Conservation (phyloP, 1,284 basidiomycete species). For the Rhodotorula glutinis region DNA sequence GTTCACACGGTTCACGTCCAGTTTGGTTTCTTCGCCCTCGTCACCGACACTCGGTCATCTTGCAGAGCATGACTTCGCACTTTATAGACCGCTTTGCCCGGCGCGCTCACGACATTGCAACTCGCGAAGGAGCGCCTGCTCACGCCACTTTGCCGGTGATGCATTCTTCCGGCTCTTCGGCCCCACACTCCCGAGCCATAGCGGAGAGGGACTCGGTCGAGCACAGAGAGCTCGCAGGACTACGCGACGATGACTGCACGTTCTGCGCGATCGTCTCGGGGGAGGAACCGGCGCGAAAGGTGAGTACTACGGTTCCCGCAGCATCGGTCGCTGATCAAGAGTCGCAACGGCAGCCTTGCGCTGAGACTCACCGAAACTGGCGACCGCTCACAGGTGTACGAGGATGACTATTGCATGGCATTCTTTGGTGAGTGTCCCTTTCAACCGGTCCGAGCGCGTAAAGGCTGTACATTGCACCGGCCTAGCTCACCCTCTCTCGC, state of each 20-base stretch:
- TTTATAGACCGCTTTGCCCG: conserved; percentile 14
- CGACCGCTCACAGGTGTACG: conserved; percentile 55
- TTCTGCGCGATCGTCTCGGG: conserved; percentile 63
- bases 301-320: not conserved
- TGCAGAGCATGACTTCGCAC: conserved; percentile 21
- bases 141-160: not conserved
- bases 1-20: too few relatives aligned
- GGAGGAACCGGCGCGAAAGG: conserved; percentile 47
- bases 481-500: not conserved
- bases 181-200: not conserved
- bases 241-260: conserved; percentile 50
- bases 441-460: too few relatives aligned
- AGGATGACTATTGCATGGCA: conserved; percentile 64
- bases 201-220: not conserved
- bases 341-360: conserved; percentile 46
- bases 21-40: too few relatives aligned
- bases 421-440: conserved; percentile 59
- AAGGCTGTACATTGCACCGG: too few relatives aligned
- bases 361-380: too few relatives aligned
- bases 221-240: not conserved
- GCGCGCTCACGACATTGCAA: not conserved
- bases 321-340: conserved; percentile 56
- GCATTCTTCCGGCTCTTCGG: not conserved
- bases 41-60: too few relatives aligned
- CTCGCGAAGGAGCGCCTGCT: not conserved